phyloP scores from a whole-genome alignment of 495 filamentous ascomycete species.

The Neurospora cerealis region DNA sequence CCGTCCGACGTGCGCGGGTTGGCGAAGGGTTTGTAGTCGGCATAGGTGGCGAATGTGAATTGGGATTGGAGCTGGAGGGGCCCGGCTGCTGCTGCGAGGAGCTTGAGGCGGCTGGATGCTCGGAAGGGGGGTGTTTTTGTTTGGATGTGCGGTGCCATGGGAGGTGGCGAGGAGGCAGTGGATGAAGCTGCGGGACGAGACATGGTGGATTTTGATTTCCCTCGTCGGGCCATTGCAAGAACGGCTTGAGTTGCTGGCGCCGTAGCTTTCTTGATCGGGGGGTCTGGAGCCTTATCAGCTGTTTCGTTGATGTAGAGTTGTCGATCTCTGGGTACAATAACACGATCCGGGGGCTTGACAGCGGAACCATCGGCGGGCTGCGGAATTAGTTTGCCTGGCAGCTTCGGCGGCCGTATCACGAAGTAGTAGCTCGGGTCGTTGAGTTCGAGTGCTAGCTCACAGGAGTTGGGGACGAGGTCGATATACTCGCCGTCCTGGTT shows the following conservation, averaged over 20 bases:
- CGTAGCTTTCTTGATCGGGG: background rate
- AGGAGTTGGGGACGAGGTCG: constrained; percentile 10
- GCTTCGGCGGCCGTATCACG: background rate
- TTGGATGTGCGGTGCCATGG: background rate
- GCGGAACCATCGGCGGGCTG: background rate
- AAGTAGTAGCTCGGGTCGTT: constrained; percentile 9
- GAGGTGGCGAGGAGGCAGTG: background rate
- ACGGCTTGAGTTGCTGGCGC: background rate
- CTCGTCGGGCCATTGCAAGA: background rate
- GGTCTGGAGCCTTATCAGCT: background rate
- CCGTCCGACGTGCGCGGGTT: background rate
- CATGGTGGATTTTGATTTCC: background rate
- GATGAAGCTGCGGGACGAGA: too few species aligned
- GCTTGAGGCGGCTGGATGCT: background rate
- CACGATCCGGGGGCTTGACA: background rate
- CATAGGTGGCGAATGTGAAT: background rate
- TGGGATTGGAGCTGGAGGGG: background rate
- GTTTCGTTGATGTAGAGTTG: background rate
- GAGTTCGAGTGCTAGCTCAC: constrained; percentile 21
- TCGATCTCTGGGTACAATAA: background rate
- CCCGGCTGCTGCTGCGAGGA: background rate
- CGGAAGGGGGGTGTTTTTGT: background rate
- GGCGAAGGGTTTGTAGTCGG: background rate
- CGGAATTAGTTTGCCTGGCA: background rate
- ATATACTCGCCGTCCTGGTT: too few species aligned